Conservation (phyloP, 495 filamentous ascomycete genomes). For the Articulospora tetracladia region DNA sequence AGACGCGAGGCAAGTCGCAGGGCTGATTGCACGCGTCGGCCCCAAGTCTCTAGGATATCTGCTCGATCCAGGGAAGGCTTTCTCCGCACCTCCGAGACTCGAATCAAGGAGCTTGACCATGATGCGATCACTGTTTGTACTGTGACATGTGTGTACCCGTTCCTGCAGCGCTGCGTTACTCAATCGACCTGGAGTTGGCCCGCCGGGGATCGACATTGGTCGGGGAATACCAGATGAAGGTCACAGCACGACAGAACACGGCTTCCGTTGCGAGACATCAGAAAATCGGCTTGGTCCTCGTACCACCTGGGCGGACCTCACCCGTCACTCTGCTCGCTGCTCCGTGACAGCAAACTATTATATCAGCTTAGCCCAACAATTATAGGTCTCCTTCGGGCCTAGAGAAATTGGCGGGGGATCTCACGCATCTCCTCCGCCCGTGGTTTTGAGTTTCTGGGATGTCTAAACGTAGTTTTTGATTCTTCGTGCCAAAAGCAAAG, state of each 20-base stretch:
- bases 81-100: conserved; percentile 11
- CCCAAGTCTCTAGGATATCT: background rate
- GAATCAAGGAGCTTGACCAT: conserved; percentile 23
- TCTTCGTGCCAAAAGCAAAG: conserved; percentile 16
- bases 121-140: conserved; percentile 2
- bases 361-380: background rate
- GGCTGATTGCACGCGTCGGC: conserved; percentile 14
- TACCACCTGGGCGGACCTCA: background rate
- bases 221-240: conserved; percentile 15
- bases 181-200: conserved; percentile 16
- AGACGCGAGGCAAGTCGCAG: conserved; percentile 21
- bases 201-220: background rate
- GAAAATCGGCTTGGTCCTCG: conserved; percentile 2
- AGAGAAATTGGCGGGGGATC: background rate
- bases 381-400: background rate
- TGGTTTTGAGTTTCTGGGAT: conserved; percentile 7
- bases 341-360: background rate
- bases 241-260: background rate
- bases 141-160: conserved; percentile 17
- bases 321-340: background rate
- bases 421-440: conserved; percentile 7
- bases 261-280: conserved; percentile 13
- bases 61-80: background rate
- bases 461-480: conserved; percentile 8
- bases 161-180: conserved; percentile 24